phyloP scores from a whole-genome alignment of 305 asterid species.

The Caryopteris hybrid region DNA sequence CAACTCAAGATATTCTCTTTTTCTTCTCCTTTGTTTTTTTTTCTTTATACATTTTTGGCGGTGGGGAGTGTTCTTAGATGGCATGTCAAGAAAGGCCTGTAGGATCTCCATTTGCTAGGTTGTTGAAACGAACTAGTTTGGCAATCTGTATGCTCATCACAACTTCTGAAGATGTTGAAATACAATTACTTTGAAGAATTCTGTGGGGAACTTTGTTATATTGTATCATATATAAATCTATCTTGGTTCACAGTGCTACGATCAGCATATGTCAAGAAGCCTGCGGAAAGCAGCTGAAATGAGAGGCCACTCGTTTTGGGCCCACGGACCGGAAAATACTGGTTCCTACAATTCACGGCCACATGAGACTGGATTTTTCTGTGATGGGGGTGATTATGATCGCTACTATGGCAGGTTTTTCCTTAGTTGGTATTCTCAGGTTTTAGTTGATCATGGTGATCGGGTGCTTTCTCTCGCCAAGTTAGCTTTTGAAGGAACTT shows the following conservation, averaged over 20 bases:
- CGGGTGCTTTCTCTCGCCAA: conserved; percentile 62
- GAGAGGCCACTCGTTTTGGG: conserved; percentile 66
- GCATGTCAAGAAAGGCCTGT: neutral
- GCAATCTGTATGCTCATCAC: neutral
- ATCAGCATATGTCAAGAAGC: conserved; percentile 58
- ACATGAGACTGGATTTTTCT: conserved; percentile 69
- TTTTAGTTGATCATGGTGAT: conserved; percentile 67
- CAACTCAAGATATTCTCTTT: neutral
- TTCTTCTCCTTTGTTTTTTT: neutral
- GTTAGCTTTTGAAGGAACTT: conserved; percentile 72
- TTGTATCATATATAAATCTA: neutral
- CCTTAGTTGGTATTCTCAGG: conserved; percentile 66
- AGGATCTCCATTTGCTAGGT: neutral
- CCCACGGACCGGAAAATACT: conserved; percentile 59
- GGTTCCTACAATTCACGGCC: conserved; percentile 76
- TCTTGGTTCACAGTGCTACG: conserved; percentile 62
- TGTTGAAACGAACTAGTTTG: neutral
- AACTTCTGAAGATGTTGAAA: neutral
- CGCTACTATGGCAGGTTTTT: conserved; percentile 72
- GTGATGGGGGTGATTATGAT: conserved; percentile 79
- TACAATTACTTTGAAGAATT: neutral
- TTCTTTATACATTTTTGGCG: no score
- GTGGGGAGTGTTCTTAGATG: neutral
- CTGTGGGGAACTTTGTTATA: neutral
- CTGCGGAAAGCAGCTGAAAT: conserved; percentile 62